Percentiles rank a stretch among this genome's conserved stretches.
These are phyloP conservation scores for Penstemon newberryi DNA, from an alignment of 257 asterid species.

Conservation along the genomic window DNA sequence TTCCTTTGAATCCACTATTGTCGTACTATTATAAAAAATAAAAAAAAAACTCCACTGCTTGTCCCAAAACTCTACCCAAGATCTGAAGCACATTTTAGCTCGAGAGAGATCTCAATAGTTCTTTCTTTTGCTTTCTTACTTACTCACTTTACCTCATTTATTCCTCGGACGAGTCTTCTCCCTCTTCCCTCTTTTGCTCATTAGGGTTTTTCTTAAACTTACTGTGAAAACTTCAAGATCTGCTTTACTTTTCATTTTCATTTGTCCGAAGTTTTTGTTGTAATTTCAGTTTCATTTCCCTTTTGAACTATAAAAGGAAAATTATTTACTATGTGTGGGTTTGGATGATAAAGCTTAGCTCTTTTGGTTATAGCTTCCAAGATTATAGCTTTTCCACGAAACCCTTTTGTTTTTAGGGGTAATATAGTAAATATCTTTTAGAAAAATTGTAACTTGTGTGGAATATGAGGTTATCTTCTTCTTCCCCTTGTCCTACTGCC, in stretches of 20 bases:
- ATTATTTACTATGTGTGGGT: constrained; percentile 34
- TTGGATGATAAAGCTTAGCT: constrained; percentile 48
- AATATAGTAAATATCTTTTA: constrained; percentile 25
- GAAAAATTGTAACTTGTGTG: constrained; percentile 32
- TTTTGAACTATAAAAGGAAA: constrained; percentile 6
- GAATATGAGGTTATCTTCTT: constrained; percentile 61
- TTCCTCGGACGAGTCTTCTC: constrained; percentile 59
- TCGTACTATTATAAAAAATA: too few relatives aligned
- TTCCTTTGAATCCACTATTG: too few relatives aligned
- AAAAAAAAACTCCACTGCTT: too few relatives aligned
- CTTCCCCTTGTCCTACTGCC: constrained; percentile 46
- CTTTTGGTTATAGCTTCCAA: constrained; percentile 26
- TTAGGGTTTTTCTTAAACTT: constrained; percentile 40
- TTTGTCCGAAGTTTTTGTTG: constrained; percentile 27
- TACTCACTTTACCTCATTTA: constrained; percentile 43
- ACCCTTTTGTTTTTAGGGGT: constrained; percentile 32
- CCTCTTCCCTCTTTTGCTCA: constrained; percentile 29
- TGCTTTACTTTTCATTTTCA: constrained; percentile 39
- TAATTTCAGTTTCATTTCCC: constrained; percentile 26
- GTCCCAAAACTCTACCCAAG: constrained; percentile 20
- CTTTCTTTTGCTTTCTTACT: constrained; percentile 27
- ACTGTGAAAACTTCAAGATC: constrained; percentile 55
- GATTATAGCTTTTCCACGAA: constrained; percentile 23
- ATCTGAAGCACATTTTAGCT: constrained; percentile 50
- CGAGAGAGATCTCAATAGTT: constrained; percentile 41